phyloP scores from a whole-genome alignment of 345 rosid genomes.

The Hibiscus tridactylites region DNA sequence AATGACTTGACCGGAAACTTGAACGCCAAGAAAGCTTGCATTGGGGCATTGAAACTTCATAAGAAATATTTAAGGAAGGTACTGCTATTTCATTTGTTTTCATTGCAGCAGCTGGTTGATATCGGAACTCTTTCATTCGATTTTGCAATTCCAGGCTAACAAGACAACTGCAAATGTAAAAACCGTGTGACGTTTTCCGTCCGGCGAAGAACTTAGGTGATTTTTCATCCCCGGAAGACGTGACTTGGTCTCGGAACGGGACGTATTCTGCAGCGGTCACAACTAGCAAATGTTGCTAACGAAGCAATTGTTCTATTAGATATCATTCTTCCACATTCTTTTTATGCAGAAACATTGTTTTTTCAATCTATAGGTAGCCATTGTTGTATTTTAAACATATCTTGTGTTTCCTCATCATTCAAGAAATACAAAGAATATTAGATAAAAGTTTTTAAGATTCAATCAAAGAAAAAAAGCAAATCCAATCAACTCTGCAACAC shows the following conservation, averaged over 20 bases:
- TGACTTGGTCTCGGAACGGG: constrained; percentile 2
- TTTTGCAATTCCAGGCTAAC: constrained; percentile 34
- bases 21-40: constrained; percentile 91
- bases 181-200: background rate
- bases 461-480: background rate
- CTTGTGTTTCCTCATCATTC: constrained; percentile 3
- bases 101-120: background rate
- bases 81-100: constrained; percentile 3
- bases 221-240: background rate
- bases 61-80: constrained; percentile 90
- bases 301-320: constrained; percentile 1
- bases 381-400: constrained; percentile 1
- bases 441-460: background rate
- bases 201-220: background rate
- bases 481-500: background rate
- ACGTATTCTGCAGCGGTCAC: constrained; percentile 7
- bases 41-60: constrained; percentile 91
- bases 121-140: background rate
- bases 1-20: constrained; percentile 86
- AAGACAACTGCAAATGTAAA: constrained; percentile 11
- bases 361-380: background rate
- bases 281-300: constrained; percentile 12
- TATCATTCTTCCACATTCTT: background rate
- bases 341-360: constrained; percentile 8
- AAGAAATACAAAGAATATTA: constrained; percentile 6